Conservation (phyloP, 495 filamentous ascomycete genomes). For the Xylaria intraflava region DNA sequence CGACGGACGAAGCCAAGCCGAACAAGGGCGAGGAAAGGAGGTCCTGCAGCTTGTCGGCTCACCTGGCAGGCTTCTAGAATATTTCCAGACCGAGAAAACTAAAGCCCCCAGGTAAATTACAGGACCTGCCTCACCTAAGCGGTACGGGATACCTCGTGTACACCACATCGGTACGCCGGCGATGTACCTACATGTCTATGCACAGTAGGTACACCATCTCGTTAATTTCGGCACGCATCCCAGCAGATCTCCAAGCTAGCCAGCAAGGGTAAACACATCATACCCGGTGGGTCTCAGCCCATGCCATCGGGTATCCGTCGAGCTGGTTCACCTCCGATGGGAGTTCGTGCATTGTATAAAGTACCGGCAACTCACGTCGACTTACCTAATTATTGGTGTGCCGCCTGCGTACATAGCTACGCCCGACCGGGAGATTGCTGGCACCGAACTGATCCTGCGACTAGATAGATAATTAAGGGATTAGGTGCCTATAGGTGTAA, state of each 20-base stretch:
- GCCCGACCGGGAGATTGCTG: slow-evolving; percentile 1
- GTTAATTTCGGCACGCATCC: slow-evolving; percentile 16
- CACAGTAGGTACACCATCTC: slow-evolving; percentile 3
- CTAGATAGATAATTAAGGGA: too few relatives aligned
- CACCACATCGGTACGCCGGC: neutral
- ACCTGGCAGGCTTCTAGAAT: slow-evolving; percentile 14
- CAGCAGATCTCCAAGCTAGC: slow-evolving; percentile 8
- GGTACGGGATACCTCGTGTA: neutral
- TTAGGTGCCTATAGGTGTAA: too few relatives aligned
- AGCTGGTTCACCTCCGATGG: slow-evolving; percentile 6
- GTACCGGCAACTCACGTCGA: too few relatives aligned
- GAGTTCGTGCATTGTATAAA: slow-evolving; percentile 1
- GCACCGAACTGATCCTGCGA: too few relatives aligned
- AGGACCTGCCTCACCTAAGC: too few relatives aligned
- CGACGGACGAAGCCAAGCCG: neutral
- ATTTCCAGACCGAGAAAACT: slow-evolving; percentile 6
- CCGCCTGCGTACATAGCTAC: neutral
- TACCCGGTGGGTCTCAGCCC: slow-evolving; percentile 13
- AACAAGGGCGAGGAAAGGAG: slow-evolving; percentile 2
- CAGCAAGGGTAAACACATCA: neutral
- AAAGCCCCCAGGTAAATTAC: too few relatives aligned
- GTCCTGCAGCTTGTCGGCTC: neutral
- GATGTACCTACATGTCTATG: neutral
- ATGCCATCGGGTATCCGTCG: slow-evolving; percentile 13
- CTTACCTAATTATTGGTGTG: neutral